Percentiles rank a stretch among this genome's conserved stretches.
Evolutionary conservation across 805 yeast genomes (phyloP).

Genomic region (Metschnikowia proteae): DNA sequence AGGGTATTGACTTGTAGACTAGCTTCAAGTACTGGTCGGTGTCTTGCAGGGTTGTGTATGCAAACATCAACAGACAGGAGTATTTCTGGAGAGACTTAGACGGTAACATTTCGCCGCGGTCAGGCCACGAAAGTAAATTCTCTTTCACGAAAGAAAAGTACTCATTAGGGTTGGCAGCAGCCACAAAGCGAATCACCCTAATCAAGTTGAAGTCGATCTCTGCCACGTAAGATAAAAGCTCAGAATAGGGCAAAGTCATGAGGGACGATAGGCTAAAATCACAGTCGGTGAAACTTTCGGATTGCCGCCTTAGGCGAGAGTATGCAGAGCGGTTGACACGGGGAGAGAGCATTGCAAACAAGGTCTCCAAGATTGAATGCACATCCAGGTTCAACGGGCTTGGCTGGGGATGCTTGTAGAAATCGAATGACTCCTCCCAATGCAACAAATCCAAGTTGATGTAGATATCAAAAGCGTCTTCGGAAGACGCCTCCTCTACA

Average conservation of each 20-base stretch:
- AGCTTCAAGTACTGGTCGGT: conserved; percentile 22
- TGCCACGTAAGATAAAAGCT: conserved; percentile 14
- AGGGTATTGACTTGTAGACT: conserved; percentile 23
- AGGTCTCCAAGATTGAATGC: conserved; percentile 24
- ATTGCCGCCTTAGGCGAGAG: conserved; percentile 21
- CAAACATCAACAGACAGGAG: conserved; percentile 32
- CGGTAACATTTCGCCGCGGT: conserved; percentile 27
- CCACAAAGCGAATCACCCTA: conserved; percentile 30
- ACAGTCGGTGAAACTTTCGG: neutral
- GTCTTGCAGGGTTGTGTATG: conserved; percentile 27
- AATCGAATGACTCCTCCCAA: conserved; percentile 22
- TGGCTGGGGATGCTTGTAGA: conserved; percentile 30
- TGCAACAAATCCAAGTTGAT: conserved; percentile 12
- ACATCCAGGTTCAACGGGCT: conserved; percentile 21
- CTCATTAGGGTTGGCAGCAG: conserved; percentile 34
- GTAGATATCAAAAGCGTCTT: conserved; percentile 9
- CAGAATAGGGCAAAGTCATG: conserved; percentile 3
- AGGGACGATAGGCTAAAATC: conserved; percentile 7
- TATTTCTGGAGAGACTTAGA: conserved; percentile 27
- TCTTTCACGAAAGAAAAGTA: conserved; percentile 26
- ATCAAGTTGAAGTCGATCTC: conserved; percentile 35
- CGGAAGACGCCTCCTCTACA: conserved; percentile 6
- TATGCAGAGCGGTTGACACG: conserved; percentile 27
- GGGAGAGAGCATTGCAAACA: conserved; percentile 29
- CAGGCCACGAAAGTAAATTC: conserved; percentile 25